Conservation (phyloP, 805 yeast species). For the Kregervanrija delftensis region DNA sequence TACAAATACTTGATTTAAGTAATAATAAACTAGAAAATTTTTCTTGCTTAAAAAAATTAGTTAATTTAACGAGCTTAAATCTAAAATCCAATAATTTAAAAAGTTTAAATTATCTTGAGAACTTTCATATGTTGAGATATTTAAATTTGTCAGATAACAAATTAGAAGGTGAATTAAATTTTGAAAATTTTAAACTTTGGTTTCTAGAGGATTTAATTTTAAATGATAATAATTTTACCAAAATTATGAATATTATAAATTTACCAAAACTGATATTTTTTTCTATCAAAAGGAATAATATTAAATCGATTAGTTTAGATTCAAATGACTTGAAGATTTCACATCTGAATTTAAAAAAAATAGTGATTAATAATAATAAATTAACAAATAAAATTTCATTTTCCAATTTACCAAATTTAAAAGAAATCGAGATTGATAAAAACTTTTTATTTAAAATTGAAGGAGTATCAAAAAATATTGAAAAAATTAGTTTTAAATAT, state of each 20-base stretch:
- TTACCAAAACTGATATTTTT: conserved; percentile 32
- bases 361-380: conserved; percentile 7
- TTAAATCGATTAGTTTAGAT: conserved; percentile 26
- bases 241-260: conserved; percentile 30
- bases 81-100: conserved; percentile 31
- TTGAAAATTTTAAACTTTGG: conserved; percentile 28
- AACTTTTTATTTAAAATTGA: conserved; percentile 20
- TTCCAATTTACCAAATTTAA: conserved; percentile 29
- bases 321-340: neutral
- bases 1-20: conserved; percentile 37
- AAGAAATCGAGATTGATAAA: conserved; percentile 41
- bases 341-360: conserved; percentile 7
- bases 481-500: conserved; percentile 38
- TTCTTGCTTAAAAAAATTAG: conserved; percentile 30
- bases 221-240: conserved; percentile 33
- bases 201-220: conserved; percentile 38
- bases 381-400: conserved; percentile 19
- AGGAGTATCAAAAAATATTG: conserved; percentile 30
- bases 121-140: conserved; percentile 32
- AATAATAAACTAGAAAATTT: conserved; percentile 32
- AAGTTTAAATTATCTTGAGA: conserved; percentile 30
- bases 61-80: conserved; percentile 37
- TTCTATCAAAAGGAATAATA: conserved; percentile 35
- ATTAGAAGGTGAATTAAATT: conserved; percentile 32
- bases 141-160: conserved; percentile 37